Percentiles rank a stretch among this genome's conserved stretches.
Evolutionary conservation across 169 alveolate species (phyloP).

Genomic region (Plasmodium knowlesi): DNA sequence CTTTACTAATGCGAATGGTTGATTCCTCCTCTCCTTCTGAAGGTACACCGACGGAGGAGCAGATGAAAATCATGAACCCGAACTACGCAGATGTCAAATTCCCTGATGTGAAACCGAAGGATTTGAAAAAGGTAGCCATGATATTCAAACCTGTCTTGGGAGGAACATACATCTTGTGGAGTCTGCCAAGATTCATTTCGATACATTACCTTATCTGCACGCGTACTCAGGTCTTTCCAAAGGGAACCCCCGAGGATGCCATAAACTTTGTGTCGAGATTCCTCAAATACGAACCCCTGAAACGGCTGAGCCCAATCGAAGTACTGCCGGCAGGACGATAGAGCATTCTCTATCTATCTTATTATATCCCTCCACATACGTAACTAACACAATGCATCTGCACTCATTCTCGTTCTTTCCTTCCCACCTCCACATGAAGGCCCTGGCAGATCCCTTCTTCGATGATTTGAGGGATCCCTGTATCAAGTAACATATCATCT

Average conservation of each 20-base stretch:
- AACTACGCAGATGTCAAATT: slow-evolving; percentile 93
- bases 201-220: not conserved
- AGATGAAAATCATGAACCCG: slow-evolving; percentile 95
- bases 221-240: slow-evolving; percentile 80
- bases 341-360: not conserved
- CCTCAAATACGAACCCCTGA: slow-evolving; percentile 89
- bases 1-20: not conserved
- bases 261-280: slow-evolving; percentile 85
- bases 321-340: slow-evolving; percentile 2
- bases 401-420: not conserved
- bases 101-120: slow-evolving; percentile 88
- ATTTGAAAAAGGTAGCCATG: slow-evolving; percentile 55
- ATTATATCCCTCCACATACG: not conserved
- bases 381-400: not conserved
- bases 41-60: slow-evolving; percentile 95
- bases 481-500: slow-evolving; percentile 46
- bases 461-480: slow-evolving; percentile 91
- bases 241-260: slow-evolving; percentile 85
- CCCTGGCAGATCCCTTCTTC: slow-evolving; percentile 95
- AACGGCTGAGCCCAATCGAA: slow-evolving; percentile 88
- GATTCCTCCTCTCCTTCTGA: slow-evolving; percentile 54
- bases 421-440: slow-evolving; percentile 79
- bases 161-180: not conserved
- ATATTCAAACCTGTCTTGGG: not conserved
- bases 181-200: not conserved